phyloP scores from a whole-genome alignment of 78 protist species.

The slime mould (Dictyostelium discoideum) region dicty_2.7 NC_007091.3:213501-214000 shows the following conservation, averaged over 20 bases:
- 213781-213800: slow-evolving; percentile 73
- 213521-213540: slow-evolving; percentile 31
- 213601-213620: slow-evolving; percentile 64
- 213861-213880: slow-evolving; percentile 47
- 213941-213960: slow-evolving; percentile 47
- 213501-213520: slow-evolving; percentile 71
- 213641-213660: slow-evolving; percentile 19
- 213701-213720: slow-evolving; percentile 26
- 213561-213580: slow-evolving; percentile 44
- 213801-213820: slow-evolving; percentile 74
- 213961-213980: slow-evolving; percentile 51
- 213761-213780: slow-evolving; percentile 69
- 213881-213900: slow-evolving; percentile 38
- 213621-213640: slow-evolving; percentile 66
- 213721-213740: background rate
- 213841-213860: slow-evolving; percentile 37
- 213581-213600: slow-evolving; percentile 83
- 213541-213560: slow-evolving; percentile 64
- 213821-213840: slow-evolving; percentile 70
- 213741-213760: slow-evolving; percentile 51
- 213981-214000: slow-evolving; percentile 57
- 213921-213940: slow-evolving; percentile 22
- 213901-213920: slow-evolving; percentile 22
- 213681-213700: slow-evolving; percentile 60
- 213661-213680: background rate